Evolutionary conservation across 1,139 yeast genomes (phyloP).

Genomic region (Geotrichum cucujoidarum): DNA sequence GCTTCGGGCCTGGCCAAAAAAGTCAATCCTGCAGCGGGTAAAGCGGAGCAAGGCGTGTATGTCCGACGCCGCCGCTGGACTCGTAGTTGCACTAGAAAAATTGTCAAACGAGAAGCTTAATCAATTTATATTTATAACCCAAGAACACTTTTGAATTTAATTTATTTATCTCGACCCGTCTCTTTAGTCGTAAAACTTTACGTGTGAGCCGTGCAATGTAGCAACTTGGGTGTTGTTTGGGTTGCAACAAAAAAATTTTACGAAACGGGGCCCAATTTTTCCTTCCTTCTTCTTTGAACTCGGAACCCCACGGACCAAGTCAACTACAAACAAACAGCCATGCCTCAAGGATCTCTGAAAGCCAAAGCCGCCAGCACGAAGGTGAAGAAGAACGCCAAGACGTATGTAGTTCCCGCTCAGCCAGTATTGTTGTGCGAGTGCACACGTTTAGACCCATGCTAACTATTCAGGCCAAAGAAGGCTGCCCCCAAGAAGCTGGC

Average conservation of each 20-base stretch:
- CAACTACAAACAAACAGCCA: slow-evolving; percentile 22
- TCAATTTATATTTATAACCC: not conserved
- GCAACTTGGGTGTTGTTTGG: not conserved
- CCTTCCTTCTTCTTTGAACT: not conserved
- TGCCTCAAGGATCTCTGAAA: slow-evolving; percentile 59
- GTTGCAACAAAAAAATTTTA: not conserved
- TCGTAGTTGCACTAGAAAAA: slow-evolving; percentile 25
- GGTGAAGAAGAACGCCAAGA: slow-evolving; percentile 24
- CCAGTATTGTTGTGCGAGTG: no score
- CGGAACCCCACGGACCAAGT: not conserved
- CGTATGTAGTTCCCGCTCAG: slow-evolving; percentile 8
- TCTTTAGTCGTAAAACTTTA: not conserved
- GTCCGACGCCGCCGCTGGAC: slow-evolving; percentile 31
- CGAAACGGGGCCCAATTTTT: no score
- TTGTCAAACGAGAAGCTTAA: not conserved
- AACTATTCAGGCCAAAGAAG: slow-evolving; percentile 49
- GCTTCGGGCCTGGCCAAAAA: not conserved
- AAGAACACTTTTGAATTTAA: not conserved
- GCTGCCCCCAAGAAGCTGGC: slow-evolving; percentile 74
- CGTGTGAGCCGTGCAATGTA: not conserved
- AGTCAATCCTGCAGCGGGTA: not conserved
- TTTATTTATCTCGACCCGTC: not conserved
- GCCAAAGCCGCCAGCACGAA: slow-evolving; percentile 25
- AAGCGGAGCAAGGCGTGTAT: not conserved
- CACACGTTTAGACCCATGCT: no score